phyloP scores from a whole-genome alignment of 805 yeast genomes.

The Helenozyma rhizophorensis region DNA sequence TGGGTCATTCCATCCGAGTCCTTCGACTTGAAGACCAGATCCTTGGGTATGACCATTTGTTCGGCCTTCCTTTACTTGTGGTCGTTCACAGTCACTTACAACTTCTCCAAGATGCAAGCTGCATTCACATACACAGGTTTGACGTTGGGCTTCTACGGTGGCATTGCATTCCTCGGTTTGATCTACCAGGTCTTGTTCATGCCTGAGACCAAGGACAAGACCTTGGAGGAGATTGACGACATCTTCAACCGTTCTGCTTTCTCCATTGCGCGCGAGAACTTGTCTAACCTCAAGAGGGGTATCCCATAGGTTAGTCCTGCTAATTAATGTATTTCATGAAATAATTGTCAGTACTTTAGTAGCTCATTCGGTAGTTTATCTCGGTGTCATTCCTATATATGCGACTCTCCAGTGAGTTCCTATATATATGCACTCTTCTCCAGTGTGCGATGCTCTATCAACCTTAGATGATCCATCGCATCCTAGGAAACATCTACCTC shows the following conservation, averaged over 20 bases:
- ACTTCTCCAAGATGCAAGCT: conserved; percentile 51
- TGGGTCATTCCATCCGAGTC: conserved; percentile 69
- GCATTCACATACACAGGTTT: conserved; percentile 61
- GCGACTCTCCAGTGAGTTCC: too few species aligned
- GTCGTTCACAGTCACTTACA: conserved; percentile 61
- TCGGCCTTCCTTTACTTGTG: conserved; percentile 54
- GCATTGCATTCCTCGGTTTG: conserved; percentile 56
- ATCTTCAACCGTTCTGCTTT: conserved; percentile 49
- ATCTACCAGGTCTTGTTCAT: conserved; percentile 52
- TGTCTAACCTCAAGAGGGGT: conserved; percentile 25
- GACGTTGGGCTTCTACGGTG: conserved; percentile 64
- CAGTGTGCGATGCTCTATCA: too few species aligned
- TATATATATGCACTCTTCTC: too few species aligned
- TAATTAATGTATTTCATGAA: too few species aligned
- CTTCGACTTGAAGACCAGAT: conserved; percentile 54
- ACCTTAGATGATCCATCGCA: conserved; percentile 36
- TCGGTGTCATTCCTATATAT: too few species aligned
- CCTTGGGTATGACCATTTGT: conserved; percentile 62
- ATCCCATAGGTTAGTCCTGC: too few species aligned
- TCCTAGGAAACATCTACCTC: conserved; percentile 76
- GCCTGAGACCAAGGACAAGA: conserved; percentile 70
- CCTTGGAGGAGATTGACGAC: conserved; percentile 69
- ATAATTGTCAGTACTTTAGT: too few species aligned
- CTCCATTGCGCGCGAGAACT: conserved; percentile 31
- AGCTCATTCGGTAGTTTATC: too few species aligned